Evolutionary conservation across 1,284 basidiomycete genomes (phyloP).

Genomic region (Cutaneotrichosporon curvatum): DNA sequence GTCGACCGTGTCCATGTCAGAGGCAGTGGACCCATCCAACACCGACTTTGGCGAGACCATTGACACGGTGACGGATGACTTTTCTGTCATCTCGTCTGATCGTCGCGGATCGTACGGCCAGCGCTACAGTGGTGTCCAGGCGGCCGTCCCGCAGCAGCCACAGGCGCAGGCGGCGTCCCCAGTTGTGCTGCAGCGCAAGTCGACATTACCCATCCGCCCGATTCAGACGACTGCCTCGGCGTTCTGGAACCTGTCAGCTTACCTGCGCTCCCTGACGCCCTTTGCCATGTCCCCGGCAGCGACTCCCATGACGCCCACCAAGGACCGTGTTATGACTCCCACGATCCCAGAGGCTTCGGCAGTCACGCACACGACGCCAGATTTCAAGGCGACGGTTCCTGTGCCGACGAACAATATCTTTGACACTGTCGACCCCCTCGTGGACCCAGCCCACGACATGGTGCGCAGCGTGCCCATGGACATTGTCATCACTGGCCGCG

Average conservation of each 20-base stretch:
- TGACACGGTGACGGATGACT: slow-evolving; percentile 31
- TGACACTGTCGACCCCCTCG: background rate
- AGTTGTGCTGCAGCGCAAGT: slow-evolving; percentile 10
- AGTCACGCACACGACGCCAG: background rate
- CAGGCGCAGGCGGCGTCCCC: background rate
- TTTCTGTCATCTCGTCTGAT: slow-evolving; percentile 21
- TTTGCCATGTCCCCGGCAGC: slow-evolving; percentile 16
- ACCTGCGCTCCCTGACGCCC: slow-evolving; percentile 36
- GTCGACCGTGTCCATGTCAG: slow-evolving; percentile 40
- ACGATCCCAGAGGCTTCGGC: background rate
- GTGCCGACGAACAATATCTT: background rate
- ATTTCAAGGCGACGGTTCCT: background rate
- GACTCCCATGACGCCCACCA: background rate
- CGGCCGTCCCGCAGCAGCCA: background rate
- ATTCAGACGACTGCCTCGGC: slow-evolving; percentile 29
- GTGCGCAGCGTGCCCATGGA: slow-evolving; percentile 41
- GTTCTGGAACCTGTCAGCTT: slow-evolving; percentile 35
- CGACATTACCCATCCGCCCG: slow-evolving; percentile 22
- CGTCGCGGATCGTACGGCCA: slow-evolving; percentile 6
- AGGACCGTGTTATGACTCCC: background rate
- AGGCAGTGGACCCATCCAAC: slow-evolving; percentile 29
- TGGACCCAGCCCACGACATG: slow-evolving; percentile 16
- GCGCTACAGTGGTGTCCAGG: background rate
- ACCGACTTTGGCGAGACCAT: slow-evolving; percentile 25
- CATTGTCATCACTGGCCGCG: slow-evolving; percentile 29